Evolutionary conservation across 2,329 filamentous ascomycete genomes (phyloP).

Genomic region (Teratosphaeriaceae sp.): DNA sequence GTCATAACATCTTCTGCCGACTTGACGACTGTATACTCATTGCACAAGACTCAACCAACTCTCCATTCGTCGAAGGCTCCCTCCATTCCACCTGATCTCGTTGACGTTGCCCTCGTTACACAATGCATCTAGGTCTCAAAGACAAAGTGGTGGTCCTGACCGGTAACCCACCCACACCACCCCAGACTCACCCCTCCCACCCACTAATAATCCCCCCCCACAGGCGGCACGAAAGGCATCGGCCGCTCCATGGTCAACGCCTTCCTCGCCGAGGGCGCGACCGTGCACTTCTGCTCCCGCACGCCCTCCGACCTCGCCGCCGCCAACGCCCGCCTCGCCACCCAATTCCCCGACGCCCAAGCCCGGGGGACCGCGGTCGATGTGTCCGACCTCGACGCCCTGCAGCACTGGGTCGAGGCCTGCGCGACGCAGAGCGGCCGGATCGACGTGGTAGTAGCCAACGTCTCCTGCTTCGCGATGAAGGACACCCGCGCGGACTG

Average conservation of each 20-base stretch:
- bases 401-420: constrained; percentile 19
- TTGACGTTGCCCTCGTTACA: too few relatives aligned
- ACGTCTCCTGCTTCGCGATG: constrained; percentile 27
- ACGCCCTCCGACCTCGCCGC: constrained; percentile 17
- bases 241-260: constrained; percentile 22
- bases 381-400: constrained; percentile 14
- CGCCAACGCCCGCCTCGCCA: constrained; percentile 12
- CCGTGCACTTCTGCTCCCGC: constrained; percentile 27
- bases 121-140: constrained; percentile 31
- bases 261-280: constrained; percentile 26
- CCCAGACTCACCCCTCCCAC: neutral
- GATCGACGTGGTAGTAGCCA: constrained; percentile 27
- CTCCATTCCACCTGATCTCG: too few relatives aligned
- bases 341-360: constrained; percentile 14
- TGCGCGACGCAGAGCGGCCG: constrained; percentile 15
- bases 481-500: constrained; percentile 19
- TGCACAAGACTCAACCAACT: too few relatives aligned
- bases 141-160: constrained; percentile 31
- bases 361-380: constrained; percentile 22
- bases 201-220: neutral
- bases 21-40: too few relatives aligned
- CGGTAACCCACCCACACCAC: constrained; percentile 17
- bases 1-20: too few relatives aligned
- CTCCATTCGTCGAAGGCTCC: too few relatives aligned
- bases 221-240: constrained; percentile 29